These are phyloP conservation scores for Babesia ovis DNA, from an alignment of 169 alveolate genomes.

Conservation along the genomic window DNA sequence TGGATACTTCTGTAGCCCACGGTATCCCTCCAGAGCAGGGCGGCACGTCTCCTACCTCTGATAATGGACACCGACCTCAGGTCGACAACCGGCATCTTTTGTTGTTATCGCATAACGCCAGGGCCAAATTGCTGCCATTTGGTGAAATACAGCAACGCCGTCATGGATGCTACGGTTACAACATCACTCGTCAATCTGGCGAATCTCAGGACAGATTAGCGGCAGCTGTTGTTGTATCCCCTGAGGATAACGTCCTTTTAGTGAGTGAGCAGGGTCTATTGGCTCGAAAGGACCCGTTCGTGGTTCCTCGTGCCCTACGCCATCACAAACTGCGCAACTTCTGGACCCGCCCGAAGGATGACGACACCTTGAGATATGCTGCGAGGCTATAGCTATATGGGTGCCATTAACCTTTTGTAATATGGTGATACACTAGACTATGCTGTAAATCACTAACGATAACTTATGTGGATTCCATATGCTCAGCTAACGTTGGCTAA, in stretches of 20 bases:
- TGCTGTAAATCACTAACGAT: no score
- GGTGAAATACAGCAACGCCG: constrained; percentile 43
- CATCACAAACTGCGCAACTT: constrained; percentile 60
- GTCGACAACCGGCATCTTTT: neutral
- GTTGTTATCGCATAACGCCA: constrained; percentile 36
- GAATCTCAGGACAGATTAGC: constrained; percentile 4
- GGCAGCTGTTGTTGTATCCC: constrained; percentile 18
- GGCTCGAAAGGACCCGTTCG: constrained; percentile 52
- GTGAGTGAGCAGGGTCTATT: constrained; percentile 47
- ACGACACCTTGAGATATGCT: constrained; percentile 5
- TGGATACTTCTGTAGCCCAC: neutral
- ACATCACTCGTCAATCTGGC: constrained; percentile 33
- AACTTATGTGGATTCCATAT: no score
- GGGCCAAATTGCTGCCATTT: constrained; percentile 40
- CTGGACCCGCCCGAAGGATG: constrained; percentile 29
- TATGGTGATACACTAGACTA: no score
- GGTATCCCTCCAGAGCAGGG: neutral
- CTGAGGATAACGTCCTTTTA: constrained; percentile 21
- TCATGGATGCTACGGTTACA: constrained; percentile 53
- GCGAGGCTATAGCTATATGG: neutral
- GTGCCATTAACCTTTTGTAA: no score
- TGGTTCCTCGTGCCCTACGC: constrained; percentile 18
- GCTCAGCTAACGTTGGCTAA: no score
- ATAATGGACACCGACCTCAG: neutral
- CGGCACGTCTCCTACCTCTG: neutral